Evolutionary conservation across 2,329 filamentous ascomycete species (phyloP), one percentile per base, ranked within the genome.

Genomic region (Verticillium zaregamsianum): DNA sequence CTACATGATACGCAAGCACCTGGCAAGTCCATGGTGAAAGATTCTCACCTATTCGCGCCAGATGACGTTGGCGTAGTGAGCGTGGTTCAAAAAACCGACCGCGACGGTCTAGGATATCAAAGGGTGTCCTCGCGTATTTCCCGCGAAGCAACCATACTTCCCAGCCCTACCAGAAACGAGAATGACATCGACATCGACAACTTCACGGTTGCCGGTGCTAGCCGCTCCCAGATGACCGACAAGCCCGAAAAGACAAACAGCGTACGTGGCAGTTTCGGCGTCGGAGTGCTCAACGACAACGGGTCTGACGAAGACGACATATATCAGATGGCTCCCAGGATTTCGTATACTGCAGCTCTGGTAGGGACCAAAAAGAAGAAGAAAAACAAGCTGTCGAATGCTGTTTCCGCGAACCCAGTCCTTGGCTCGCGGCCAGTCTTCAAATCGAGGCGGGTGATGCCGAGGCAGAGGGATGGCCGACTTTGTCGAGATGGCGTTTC

Each of bases 271-370:
- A 92, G 90, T 0, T 92, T 98, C 66, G 94, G 94, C 0, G 89
- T 97, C 15, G 94, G 94, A 0, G 82, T 97, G 2, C 77, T 98
- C 55, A 97, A 98, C 69, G 94, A 97, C 67, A 95, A 89, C 23
- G 93, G 93, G 12, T 97, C 94, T 5, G 95, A 98, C 67, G 93
- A 97, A 55, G 95, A 98, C 69, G 93, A 97, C 69, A 91, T 92
- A 0, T 98, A 97, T 71, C 91, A 94, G 62, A 89, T 98, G 59
- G 94, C 94, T 0, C 95, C 95, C 0, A 90, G 88, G 67, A 96
- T 97, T 72, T 92, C 89, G 14, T 97, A 96, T 74, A 96, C 91
- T 68, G 86, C 88, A 49, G 83, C 89, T 5, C 86, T 97, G 63
- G 93, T 92, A 20, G 90, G 89, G 0, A 90, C 93, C 65, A 96